Evolutionary conservation across 257 asterid genomes (phyloP).

Genomic region (Nicotiana paniculata): DNA sequence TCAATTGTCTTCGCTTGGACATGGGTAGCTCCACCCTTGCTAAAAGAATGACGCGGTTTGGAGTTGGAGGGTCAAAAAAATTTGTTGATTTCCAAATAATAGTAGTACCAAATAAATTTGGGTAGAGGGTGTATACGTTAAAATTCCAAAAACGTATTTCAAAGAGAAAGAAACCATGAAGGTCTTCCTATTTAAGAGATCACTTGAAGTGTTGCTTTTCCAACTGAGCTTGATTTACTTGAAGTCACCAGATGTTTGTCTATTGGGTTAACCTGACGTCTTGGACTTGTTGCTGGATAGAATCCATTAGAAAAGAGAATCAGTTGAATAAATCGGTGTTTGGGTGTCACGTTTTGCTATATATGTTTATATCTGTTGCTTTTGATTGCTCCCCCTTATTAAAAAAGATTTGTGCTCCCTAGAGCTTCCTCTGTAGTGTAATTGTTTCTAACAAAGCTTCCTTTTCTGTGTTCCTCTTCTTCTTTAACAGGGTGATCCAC

Average conservation of each 20-base stretch:
- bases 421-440: background rate
- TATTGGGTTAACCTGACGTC: background rate
- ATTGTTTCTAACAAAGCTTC: background rate
- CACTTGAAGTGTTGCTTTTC: background rate
- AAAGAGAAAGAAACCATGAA: background rate
- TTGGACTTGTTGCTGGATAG: background rate
- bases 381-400: background rate
- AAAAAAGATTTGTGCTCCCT: background rate
- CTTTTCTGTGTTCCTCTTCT: background rate
- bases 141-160: background rate
- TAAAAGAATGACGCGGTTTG: background rate
- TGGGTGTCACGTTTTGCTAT: background rate
- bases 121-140: background rate
- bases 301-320: background rate
- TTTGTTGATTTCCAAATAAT: background rate
- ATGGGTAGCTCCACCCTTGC: too few species aligned
- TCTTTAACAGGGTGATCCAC: conserved; percentile 59
- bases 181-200: background rate
- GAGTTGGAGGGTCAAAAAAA: background rate
- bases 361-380: background rate
- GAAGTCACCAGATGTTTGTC: background rate
- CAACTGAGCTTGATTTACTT: background rate
- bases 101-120: background rate
- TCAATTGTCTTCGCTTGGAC: too few species aligned
- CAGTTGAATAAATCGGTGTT: background rate